These are phyloP conservation scores for Chaetomiaceae sp. DNA, from an alignment of 2,329 filamentous ascomycete genomes.

Conservation along the genomic window DNA sequence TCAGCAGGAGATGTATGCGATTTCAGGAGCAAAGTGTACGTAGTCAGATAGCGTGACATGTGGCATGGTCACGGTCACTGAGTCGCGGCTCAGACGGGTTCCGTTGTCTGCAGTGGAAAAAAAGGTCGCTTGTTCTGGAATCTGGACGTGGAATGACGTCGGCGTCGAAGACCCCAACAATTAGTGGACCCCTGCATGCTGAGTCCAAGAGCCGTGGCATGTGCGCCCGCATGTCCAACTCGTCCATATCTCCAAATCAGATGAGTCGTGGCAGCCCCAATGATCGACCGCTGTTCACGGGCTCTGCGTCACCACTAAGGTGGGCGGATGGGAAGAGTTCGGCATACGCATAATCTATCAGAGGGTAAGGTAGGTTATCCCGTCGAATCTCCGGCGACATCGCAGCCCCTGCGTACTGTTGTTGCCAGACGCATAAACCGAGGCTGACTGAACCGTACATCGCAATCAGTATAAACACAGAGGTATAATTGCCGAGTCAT, in stretches of 20 bases:
- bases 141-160: slow-evolving; percentile 14
- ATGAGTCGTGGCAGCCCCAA: background rate
- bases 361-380: no score
- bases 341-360: no score
- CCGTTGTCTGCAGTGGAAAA: background rate
- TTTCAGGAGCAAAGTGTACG: background rate
- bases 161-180: no score
- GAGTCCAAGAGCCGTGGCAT: no score
- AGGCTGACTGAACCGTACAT: no score
- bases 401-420: no score
- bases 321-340: no score
- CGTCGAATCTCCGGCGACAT: background rate
- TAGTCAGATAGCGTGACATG: background rate
- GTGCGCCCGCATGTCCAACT: background rate
- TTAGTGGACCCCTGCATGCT: background rate
- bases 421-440: no score
- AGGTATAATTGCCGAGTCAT: slow-evolving; percentile 25
- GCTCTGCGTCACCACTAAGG: no score
- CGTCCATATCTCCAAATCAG: background rate
- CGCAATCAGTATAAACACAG: slow-evolving; percentile 12
- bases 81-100: background rate
- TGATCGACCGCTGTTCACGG: no score
- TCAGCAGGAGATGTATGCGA: background rate
- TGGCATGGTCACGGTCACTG: slow-evolving; percentile 1
- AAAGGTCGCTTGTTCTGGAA: background rate